Percentiles rank a stretch among this genome's conserved stretches.
Evolutionary conservation across 108 stramenopile genomes (phyloP).

Genomic region (Cyclotella kingstonii): DNA sequence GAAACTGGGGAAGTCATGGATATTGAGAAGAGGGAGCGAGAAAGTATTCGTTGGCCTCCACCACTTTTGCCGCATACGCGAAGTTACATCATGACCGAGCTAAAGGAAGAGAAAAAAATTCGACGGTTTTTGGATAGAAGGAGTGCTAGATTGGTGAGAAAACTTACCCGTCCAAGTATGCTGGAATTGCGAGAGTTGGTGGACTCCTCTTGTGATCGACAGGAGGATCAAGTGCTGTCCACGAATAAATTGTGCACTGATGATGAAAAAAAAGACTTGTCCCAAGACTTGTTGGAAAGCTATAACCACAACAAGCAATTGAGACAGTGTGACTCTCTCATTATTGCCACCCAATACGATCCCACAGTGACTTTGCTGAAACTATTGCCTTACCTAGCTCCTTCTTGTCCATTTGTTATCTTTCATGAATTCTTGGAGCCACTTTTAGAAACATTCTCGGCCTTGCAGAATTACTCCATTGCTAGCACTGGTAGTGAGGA

Average conservation of each 20-base stretch:
- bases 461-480: constrained; percentile 55
- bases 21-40: constrained; percentile 57
- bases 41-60: constrained; percentile 64
- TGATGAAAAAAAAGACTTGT: neutral
- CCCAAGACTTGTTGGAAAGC: no score
- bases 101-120: constrained; percentile 44
- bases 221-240: constrained; percentile 3
- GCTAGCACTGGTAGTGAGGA: constrained; percentile 2
- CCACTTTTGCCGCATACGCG: constrained; percentile 77
- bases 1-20: constrained; percentile 32
- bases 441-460: constrained; percentile 69
- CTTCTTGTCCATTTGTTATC: constrained; percentile 86
- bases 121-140: constrained; percentile 72
- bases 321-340: constrained; percentile 67
- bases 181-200: constrained; percentile 56
- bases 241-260: neutral
- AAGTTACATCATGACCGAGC: constrained; percentile 49
- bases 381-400: constrained; percentile 71
- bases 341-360: constrained; percentile 73
- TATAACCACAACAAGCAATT: neutral
- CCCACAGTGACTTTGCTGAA: constrained; percentile 60
- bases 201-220: constrained; percentile 11
- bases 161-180: constrained; percentile 64
- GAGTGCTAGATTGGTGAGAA: constrained; percentile 70
- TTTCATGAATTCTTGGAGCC: constrained; percentile 88